phyloP scores from a whole-genome alignment of 1,284 basidiomycete species.

The Amylostereum areolatum region DNA sequence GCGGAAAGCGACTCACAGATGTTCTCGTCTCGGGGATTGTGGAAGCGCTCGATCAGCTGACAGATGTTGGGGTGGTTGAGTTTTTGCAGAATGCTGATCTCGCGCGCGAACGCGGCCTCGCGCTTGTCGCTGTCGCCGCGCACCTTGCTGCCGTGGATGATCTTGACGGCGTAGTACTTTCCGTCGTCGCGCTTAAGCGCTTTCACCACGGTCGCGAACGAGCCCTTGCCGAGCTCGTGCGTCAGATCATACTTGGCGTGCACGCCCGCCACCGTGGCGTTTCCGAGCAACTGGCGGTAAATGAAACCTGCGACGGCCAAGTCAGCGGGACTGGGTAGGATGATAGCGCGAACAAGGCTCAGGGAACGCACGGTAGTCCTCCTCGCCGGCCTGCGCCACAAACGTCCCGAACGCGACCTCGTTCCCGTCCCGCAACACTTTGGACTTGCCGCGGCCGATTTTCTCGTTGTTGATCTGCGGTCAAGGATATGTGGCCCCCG shows the following conservation, averaged over 20 bases:
- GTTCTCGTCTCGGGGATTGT: conserved; percentile 52
- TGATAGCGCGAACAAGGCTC: not conserved
- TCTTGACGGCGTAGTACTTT: conserved; percentile 69
- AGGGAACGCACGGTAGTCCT: conserved; percentile 51
- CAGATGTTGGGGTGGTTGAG: conserved; percentile 82
- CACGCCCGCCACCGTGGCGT: conserved; percentile 42
- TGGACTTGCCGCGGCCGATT: conserved; percentile 51
- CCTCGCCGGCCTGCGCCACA: conserved; percentile 38
- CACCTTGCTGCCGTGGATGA: conserved; percentile 51
- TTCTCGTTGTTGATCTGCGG: conserved; percentile 65
- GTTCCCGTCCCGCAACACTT: conserved; percentile 70
- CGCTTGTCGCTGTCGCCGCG: conserved; percentile 23
- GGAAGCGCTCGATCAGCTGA: conserved; percentile 72
- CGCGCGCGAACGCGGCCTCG: conserved; percentile 51
- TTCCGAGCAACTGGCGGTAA: conserved; percentile 46
- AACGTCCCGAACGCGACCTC: conserved; percentile 76
- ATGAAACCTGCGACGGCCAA: conserved; percentile 34
- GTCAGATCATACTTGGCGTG: conserved; percentile 61
- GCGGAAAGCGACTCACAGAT: conserved; percentile 47
- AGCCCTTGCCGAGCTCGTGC: conserved; percentile 69
- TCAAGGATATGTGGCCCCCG: not conserved
- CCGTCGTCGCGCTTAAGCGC: conserved; percentile 57
- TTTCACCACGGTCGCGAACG: conserved; percentile 76
- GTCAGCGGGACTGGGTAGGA: not conserved
- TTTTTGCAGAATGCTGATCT: conserved; percentile 73